Evolutionary conservation across 768 basidiomycete species (phyloP).

Genomic region (Hypsizygus marmoreus): DNA sequence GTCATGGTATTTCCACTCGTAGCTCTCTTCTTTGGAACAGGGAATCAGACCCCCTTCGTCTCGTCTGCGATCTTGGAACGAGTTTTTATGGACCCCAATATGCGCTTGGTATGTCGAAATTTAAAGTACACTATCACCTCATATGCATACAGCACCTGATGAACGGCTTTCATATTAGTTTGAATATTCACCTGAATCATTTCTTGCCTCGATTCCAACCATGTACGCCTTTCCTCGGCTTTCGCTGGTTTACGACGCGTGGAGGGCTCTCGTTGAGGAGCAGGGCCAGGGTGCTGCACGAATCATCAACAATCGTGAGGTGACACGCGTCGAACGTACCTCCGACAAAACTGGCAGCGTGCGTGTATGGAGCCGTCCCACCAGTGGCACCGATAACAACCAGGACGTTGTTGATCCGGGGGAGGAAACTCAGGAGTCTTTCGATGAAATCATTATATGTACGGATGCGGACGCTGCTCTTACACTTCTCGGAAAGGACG

Average conservation of each 20-base stretch:
- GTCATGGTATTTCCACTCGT: conserved; percentile 32
- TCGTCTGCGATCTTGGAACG: conserved; percentile 33
- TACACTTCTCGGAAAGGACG: conserved; percentile 25
- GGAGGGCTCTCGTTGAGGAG: conserved; percentile 28
- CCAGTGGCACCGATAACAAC: conserved; percentile 28
- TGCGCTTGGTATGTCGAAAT: conserved; percentile 31
- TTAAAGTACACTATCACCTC: too few species aligned
- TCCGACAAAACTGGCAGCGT: conserved; percentile 21
- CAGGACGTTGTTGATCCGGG: conserved; percentile 29
- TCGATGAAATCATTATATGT: conserved; percentile 30
- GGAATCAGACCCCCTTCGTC: conserved; percentile 35
- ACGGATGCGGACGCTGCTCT: conserved; percentile 29
- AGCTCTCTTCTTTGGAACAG: conserved; percentile 34
- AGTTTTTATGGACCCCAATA: conserved; percentile 35
- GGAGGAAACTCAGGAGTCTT: conserved; percentile 22
- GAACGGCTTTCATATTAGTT: conserved; percentile 23
- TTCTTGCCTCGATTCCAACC: conserved; percentile 29
- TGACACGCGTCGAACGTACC: conserved; percentile 26
- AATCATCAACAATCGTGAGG: conserved; percentile 25
- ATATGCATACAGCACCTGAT: too few species aligned
- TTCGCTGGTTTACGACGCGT: conserved; percentile 25
- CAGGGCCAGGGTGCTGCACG: conserved; percentile 25
- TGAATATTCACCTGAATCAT: conserved; percentile 31
- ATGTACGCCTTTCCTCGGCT: conserved; percentile 32
- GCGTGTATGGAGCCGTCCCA: conserved; percentile 26